Percentiles rank a stretch among this genome's conserved stretches.
Conservation (phyloP, 1,139 yeast species). For the Eremothecium gossypii region DNA sequence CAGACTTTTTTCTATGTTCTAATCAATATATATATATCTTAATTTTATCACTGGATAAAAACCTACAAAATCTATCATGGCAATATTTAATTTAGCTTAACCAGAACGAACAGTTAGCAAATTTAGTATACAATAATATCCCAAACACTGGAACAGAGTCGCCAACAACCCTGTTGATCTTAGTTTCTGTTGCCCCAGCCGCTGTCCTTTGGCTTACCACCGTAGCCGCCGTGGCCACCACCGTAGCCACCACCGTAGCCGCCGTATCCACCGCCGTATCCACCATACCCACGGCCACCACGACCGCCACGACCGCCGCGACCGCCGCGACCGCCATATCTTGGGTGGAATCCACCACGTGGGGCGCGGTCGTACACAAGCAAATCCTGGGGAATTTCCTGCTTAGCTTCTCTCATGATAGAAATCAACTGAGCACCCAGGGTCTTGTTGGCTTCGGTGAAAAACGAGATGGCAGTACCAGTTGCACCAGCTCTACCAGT, state of each 20-base stretch:
- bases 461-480: slow-evolving; percentile 93
- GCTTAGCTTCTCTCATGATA: slow-evolving; percentile 93
- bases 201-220: slow-evolving; percentile 20
- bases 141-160: neutral
- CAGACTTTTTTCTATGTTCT: neutral
- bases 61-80: slow-evolving; percentile 2
- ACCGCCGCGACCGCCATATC: slow-evolving; percentile 47
- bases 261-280: slow-evolving; percentile 33
- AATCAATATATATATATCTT: neutral
- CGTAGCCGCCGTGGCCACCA: slow-evolving; percentile 15
- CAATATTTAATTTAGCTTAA: neutral
- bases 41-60: slow-evolving; percentile 1
- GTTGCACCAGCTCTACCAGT: slow-evolving; percentile 97
- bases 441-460: slow-evolving; percentile 79
- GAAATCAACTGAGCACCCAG: slow-evolving; percentile 87
- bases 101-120: neutral
- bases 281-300: slow-evolving; percentile 39
- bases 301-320: slow-evolving; percentile 52
- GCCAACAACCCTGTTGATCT: slow-evolving; percentile 4
- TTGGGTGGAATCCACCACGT: slow-evolving; percentile 33
- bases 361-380: slow-evolving; percentile 36
- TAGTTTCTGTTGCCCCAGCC: slow-evolving; percentile 24
- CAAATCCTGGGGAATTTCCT: slow-evolving; percentile 64
- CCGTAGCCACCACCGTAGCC: slow-evolving; percentile 29
- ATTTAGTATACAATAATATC: neutral